Evolutionary conservation across 2,329 filamentous ascomycete species (phyloP), one percentile per base, ranked within the genome.

Genomic region (Nigrospora sphaerica): DNA sequence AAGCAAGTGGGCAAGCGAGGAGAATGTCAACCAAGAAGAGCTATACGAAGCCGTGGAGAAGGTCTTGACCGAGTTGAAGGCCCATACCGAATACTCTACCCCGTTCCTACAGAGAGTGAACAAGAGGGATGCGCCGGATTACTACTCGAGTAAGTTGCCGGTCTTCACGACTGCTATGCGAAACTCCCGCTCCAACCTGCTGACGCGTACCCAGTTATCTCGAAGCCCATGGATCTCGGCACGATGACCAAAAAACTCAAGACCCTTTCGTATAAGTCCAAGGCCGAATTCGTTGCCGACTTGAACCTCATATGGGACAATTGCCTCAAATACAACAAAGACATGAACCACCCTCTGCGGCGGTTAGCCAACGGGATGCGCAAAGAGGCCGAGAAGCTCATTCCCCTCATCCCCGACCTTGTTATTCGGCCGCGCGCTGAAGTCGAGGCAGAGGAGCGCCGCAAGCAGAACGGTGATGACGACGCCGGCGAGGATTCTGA

Each of bases 201-300:
- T 28, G 23, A 28, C 23, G 7, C 23, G 12, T 42, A 44, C 73
- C 79, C 61, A 90, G 85, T 88, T 54, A 96, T 97, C 68, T 96
- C 95, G 68, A 86, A 91, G 40, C 93, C 93, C 2, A 98, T 98
- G 93, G 93, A 98, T 63, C 82, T 98, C 47, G 93, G 93, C 34
- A 85, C 84, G 41, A 97, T 98, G 90, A 95, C 95, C 51, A 98
- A 98, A 72, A 98, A 97, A 71, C 80, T 98, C 46, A 92, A 92
- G 62, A 76, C 78, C 11, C 68, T 89, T 33, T 77, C 77, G 34
- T 93, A 88, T 68, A 91, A 88, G 62, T 91, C 86, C 40, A 98
- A 98, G 70, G 81, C 87, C 51, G 93, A 98, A 19, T 98, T 98
- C 54, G 90, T 97, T 23, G 80, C 86, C 32, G 93, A 98, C 62